Evolutionary conservation across 768 basidiomycete species (phyloP), one percentile per base, ranked within the genome.

Genomic region (Lyophyllum decastes): DNA sequence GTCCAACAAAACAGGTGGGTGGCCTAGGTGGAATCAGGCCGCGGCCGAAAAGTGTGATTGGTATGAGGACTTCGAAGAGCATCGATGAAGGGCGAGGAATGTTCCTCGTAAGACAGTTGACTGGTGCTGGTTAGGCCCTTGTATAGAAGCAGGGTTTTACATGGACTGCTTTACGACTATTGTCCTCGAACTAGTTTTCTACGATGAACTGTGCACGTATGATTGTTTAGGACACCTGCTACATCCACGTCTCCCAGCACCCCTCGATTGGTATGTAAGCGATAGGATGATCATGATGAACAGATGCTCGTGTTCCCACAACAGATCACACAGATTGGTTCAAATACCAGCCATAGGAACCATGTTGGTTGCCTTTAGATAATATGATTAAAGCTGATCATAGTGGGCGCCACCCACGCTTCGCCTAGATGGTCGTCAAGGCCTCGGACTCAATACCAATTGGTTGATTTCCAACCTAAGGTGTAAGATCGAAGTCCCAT

Each of bases 21-120:
- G 73, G 62, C 48, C 64, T 12, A 26, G 46, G 61, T n/a, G 69
- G 70, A 16, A 61, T 56, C 12, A 76, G 84, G 43, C 84, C 89
- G 9, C 75, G 92, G 54, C 91, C 92, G 11, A 91, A 88, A 78
- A 91, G 89, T 65, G 87, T 90, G 24, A 84, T 88, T 55, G 89
- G 89, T 14, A 84, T 88, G 71, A 78, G 89, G 63, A 80, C 74
- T 56, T 67, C 79, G 22, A 85, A 82, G 66, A 86, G 85, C 55
- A 67, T 80, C 26, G 89, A 90, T 61, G 88, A 90, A 68, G 89
- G 86, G 12, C 76, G 87, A 47, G 87, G 85, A 35, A 82, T 92
- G 88, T 89, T 83, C 70, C 73, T 93, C 55, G 88, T 92, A 46
- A 78, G 84, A 64, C 90, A 93, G 69, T 78, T 93, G 78, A 93